These are phyloP conservation scores for Prunus yedoensis DNA, from an alignment of 331 rosid genomes.

Conservation along the genomic window DNA sequence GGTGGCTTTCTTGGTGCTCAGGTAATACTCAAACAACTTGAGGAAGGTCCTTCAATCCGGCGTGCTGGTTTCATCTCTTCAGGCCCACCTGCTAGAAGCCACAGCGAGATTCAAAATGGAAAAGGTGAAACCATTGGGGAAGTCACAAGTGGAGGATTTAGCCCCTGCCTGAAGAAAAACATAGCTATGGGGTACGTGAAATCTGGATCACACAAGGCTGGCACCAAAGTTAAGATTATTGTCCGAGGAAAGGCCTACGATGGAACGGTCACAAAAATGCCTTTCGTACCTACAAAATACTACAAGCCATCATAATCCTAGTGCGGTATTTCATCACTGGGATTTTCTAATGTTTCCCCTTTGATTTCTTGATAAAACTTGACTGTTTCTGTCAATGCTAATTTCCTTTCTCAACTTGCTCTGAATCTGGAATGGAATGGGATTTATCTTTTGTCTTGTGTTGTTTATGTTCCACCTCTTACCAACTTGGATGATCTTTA, in stretches of 20 bases:
- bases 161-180: conserved; percentile 96
- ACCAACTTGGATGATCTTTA: not conserved
- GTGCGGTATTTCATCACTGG: conserved; percentile 23
- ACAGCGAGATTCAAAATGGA: conserved; percentile 87
- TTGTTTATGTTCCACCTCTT: not conserved
- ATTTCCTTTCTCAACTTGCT: conserved; percentile 8
- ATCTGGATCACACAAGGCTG: conserved; percentile 90
- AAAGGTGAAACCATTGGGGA: conserved; percentile 79
- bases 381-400: conserved; percentile 33
- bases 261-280: conserved; percentile 91
- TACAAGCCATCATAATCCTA: conserved; percentile 72
- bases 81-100: conserved; percentile 95
- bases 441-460: not conserved
- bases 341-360: conserved; percentile 23
- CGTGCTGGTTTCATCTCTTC: conserved; percentile 88
- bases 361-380: conserved; percentile 29
- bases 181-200: conserved; percentile 94
- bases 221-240: conserved; percentile 81
- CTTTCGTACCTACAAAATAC: conserved; percentile 90
- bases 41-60: conserved; percentile 64
- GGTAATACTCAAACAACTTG: conserved; percentile 75
- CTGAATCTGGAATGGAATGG: conserved; percentile 6
- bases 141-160: conserved; percentile 95
- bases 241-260: conserved; percentile 82
- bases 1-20: conserved; percentile 92